Conservation (phyloP, 192 early-diverging fungal species). For the Entomortierella lignicola region DNA sequence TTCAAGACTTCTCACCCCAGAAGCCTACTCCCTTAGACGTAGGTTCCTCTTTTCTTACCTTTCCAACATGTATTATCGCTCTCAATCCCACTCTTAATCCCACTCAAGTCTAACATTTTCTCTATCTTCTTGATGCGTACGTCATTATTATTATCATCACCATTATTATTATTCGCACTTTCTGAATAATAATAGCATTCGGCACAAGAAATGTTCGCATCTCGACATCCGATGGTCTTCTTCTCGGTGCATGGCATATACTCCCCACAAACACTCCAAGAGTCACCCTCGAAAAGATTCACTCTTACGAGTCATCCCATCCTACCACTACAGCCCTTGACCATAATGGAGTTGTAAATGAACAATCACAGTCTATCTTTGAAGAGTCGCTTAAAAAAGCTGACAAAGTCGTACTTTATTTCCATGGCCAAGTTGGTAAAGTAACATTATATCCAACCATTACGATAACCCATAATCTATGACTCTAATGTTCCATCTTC, state of each 20-base stretch:
- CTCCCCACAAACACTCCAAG: slow-evolving; percentile 9
- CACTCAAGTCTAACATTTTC: too few species aligned
- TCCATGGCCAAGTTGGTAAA: slow-evolving; percentile 53
- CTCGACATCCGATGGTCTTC: slow-evolving; percentile 32
- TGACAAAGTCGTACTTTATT: slow-evolving; percentile 43
- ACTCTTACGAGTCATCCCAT: slow-evolving; percentile 5
- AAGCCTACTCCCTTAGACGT: slow-evolving; percentile 42
- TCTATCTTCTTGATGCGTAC: too few species aligned
- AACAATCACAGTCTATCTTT: slow-evolving; percentile 19
- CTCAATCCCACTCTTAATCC: not conserved
- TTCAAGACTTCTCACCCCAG: slow-evolving; percentile 35
- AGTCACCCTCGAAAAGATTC: slow-evolving; percentile 16
- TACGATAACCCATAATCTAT: not conserved
- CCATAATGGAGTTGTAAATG: slow-evolving; percentile 2
- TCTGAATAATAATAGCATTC: slow-evolving; percentile 24
- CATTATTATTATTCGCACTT: not conserved
- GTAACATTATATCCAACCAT: not conserved
- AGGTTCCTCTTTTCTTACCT: not conserved
- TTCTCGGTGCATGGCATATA: slow-evolving; percentile 42
- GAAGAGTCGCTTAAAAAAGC: slow-evolving; percentile 27
- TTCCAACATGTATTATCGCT: not conserved
- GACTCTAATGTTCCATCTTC: not conserved
- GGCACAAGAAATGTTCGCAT: slow-evolving; percentile 39
- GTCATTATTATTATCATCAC: not conserved
- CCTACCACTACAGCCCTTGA: not conserved